Evolutionary conservation across 1,284 basidiomycete genomes (phyloP).

Genomic region (Moesziomyces sp.): DNA sequence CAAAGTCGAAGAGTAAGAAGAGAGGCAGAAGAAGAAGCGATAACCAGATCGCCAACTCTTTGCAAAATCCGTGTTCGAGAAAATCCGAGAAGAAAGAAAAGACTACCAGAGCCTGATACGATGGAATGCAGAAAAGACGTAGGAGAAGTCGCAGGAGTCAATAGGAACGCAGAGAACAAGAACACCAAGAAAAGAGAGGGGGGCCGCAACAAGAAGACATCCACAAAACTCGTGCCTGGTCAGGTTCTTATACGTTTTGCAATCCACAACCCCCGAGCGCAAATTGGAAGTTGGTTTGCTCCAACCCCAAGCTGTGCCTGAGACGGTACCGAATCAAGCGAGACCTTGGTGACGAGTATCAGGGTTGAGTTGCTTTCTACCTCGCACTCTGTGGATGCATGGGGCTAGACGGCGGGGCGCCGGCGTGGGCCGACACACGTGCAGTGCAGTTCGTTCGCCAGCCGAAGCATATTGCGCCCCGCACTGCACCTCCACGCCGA

Average conservation of each 20-base stretch:
- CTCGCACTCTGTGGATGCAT: too few relatives aligned
- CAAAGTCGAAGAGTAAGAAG: conserved; percentile 15
- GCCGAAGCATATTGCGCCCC: too few relatives aligned
- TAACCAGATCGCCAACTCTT: conserved; percentile 21
- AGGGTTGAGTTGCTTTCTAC: too few relatives aligned
- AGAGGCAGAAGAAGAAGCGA: background rate
- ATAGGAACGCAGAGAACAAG: background rate
- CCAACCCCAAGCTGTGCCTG: too few relatives aligned
- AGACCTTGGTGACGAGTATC: too few relatives aligned
- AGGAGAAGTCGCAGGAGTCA: background rate
- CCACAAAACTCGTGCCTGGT: background rate
- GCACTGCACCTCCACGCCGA: too few relatives aligned
- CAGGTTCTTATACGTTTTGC: conserved; percentile 25
- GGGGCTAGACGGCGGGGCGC: too few relatives aligned
- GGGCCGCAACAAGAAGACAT: conserved; percentile 16
- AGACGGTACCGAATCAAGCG: too few relatives aligned
- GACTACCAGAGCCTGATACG: conserved; percentile 42
- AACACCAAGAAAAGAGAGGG: conserved; percentile 2
- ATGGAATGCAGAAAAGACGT: conserved; percentile 9
- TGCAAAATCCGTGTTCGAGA: conserved; percentile 1
- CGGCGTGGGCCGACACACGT: too few relatives aligned
- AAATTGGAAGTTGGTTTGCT: too few relatives aligned
- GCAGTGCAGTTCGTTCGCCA: too few relatives aligned
- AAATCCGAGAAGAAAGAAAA: background rate
- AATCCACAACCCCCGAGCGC: background rate